phyloP scores from a whole-genome alignment of 768 basidiomycete species.

The Trametes sanguinea region DNA sequence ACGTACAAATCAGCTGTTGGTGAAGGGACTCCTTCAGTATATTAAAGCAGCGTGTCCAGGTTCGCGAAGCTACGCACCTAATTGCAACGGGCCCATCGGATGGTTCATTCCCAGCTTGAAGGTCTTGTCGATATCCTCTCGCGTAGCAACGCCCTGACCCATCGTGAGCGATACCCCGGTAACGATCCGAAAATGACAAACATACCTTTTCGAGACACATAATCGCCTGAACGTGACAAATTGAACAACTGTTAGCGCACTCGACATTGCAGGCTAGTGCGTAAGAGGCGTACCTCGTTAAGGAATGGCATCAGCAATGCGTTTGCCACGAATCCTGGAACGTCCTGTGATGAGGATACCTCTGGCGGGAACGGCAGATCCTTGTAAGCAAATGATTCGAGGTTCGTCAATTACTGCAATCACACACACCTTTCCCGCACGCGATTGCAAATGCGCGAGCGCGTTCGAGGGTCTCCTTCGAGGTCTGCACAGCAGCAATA shows the following conservation, averaged over 20 bases:
- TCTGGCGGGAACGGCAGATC: slow-evolving; percentile 44
- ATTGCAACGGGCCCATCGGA: slow-evolving; percentile 91
- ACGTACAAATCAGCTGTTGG: slow-evolving; percentile 14
- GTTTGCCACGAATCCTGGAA: slow-evolving; percentile 95
- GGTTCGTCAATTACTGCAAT: background rate
- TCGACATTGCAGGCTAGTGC: background rate
- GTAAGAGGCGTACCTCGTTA: slow-evolving; percentile 67
- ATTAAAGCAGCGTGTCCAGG: background rate
- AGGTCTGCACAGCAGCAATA: slow-evolving; percentile 91
- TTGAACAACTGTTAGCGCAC: background rate
- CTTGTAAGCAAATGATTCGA: background rate
- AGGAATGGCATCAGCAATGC: slow-evolving; percentile 96
- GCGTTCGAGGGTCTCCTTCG: slow-evolving; percentile 68
- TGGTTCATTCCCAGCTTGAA: slow-evolving; percentile 92
- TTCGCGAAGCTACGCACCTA: slow-evolving; percentile 48
- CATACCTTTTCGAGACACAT: slow-evolving; percentile 87
- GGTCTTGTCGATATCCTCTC: slow-evolving; percentile 95
- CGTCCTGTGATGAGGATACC: slow-evolving; percentile 88
- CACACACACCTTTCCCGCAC: slow-evolving; percentile 78
- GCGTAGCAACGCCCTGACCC: slow-evolving; percentile 81
- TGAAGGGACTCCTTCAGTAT: slow-evolving; percentile 36
- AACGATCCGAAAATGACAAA: background rate
- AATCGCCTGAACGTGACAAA: slow-evolving; percentile 61
- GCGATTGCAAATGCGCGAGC: slow-evolving; percentile 82
- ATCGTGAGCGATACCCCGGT: background rate